Conservation (phyloP, 805 yeast genomes). For the Yamadazyma paraphyllophila region DNA sequence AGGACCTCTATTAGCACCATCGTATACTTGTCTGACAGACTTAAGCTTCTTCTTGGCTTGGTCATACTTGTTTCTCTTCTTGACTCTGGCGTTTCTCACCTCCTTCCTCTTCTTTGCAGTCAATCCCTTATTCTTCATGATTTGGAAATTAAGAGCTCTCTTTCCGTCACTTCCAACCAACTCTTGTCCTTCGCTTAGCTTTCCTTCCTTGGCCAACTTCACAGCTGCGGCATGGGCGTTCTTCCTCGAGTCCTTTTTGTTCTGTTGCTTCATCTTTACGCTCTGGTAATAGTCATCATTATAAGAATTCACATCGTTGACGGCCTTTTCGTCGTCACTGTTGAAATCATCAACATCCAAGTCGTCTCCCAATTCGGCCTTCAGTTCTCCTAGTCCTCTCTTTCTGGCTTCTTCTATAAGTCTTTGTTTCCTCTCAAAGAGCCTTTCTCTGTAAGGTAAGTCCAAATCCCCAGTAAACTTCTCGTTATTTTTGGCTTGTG, state of each 20-base stretch:
- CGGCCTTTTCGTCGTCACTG: slow-evolving; percentile 42
- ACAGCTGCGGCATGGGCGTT: slow-evolving; percentile 69
- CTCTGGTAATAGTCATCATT: slow-evolving; percentile 56
- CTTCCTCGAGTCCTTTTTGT: slow-evolving; percentile 53
- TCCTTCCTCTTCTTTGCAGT: slow-evolving; percentile 93
- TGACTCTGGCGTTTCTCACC: slow-evolving; percentile 92
- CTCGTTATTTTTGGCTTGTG: slow-evolving; percentile 52
- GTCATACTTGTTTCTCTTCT: slow-evolving; percentile 97
- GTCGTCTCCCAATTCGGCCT: slow-evolving; percentile 48
- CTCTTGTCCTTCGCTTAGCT: slow-evolving; percentile 67
- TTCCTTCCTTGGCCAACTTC: slow-evolving; percentile 81
- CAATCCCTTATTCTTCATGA: slow-evolving; percentile 92
- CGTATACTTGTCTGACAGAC: slow-evolving; percentile 87
- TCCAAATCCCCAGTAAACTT: slow-evolving; percentile 77
- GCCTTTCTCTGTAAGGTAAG: slow-evolving; percentile 86
- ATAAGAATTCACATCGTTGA: slow-evolving; percentile 38
- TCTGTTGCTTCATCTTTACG: slow-evolving; percentile 46
- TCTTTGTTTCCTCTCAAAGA: slow-evolving; percentile 86
- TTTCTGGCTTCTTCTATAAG: slow-evolving; percentile 83
- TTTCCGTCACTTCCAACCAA: slow-evolving; percentile 76
- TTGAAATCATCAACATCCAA: slow-evolving; percentile 51
- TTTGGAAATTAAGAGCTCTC: slow-evolving; percentile 93
- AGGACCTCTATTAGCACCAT: slow-evolving; percentile 62
- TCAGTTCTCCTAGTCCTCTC: slow-evolving; percentile 55
- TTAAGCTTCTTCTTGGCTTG: slow-evolving; percentile 90